phyloP scores from a whole-genome alignment of 2,329 filamentous ascomycete species.

The Fusarium xylarioides region DNA sequence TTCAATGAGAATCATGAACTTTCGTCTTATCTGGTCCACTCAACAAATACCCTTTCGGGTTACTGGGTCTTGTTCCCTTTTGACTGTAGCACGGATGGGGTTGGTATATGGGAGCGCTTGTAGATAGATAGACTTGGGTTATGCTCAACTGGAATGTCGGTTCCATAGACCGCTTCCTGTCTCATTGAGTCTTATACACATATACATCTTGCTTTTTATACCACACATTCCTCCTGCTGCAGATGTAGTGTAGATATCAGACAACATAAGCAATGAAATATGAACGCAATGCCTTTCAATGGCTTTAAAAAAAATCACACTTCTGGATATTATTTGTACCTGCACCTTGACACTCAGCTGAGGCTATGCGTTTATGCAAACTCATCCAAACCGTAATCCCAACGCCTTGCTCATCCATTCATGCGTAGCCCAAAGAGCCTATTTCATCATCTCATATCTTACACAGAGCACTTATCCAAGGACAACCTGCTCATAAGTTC shows the following conservation, averaged over 20 bases:
- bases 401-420: conserved; percentile 19
- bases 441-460: conserved; percentile 14
- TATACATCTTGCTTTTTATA: conserved; percentile 26
- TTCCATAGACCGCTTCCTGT: conserved; percentile 6
- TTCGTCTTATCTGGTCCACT: conserved; percentile 35
- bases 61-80: conserved; percentile 11
- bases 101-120: conserved; percentile 6
- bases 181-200: conserved; percentile 28
- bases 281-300: not conserved
- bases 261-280: not conserved
- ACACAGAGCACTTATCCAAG: conserved; percentile 46
- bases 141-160: conserved; percentile 8
- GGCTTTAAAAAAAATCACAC: no score
- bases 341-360: not conserved
- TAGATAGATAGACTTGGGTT: conserved; percentile 37
- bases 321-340: not conserved
- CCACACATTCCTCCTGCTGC: conserved; percentile 30
- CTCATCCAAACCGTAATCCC: not conserved
- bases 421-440: not conserved
- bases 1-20: conserved; percentile 44
- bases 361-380: not conserved
- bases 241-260: conserved; percentile 14
- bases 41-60: conserved; percentile 5
- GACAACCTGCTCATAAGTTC: conserved; percentile 59
- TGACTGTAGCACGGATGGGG: not conserved